A percentile compares a stretch with the other conserved stretches of the same genome.
phyloP scores from a whole-genome alignment of 2,329 filamentous ascomycete genomes.

The Aspergillus felis region DNA sequence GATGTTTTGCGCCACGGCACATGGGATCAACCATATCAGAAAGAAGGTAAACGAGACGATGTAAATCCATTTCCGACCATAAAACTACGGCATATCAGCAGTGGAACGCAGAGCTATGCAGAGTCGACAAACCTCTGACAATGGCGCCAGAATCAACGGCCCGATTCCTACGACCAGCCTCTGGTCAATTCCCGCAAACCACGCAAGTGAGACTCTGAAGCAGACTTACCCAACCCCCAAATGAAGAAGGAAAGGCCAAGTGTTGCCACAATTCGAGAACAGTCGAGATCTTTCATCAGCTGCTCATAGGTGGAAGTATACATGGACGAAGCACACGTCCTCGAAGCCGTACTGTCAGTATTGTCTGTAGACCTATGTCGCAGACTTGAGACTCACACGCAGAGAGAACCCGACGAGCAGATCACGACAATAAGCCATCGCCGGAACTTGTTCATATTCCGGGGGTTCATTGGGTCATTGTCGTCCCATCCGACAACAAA shows the following conservation, averaged over 20 bases:
- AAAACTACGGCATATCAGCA: slow-evolving; percentile 54
- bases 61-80: slow-evolving; percentile 78
- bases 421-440: slow-evolving; percentile 80
- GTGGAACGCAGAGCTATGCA: neutral
- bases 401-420: slow-evolving; percentile 69
- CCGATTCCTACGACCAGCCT: slow-evolving; percentile 46
- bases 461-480: slow-evolving; percentile 68
- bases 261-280: slow-evolving; percentile 68
- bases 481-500: slow-evolving; percentile 76
- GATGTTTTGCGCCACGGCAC: slow-evolving; percentile 77
- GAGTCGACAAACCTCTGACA: slow-evolving; percentile 51
- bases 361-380: neutral
- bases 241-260: slow-evolving; percentile 81
- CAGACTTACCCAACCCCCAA: slow-evolving; percentile 60
- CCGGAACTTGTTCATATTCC: slow-evolving; percentile 59
- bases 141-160: slow-evolving; percentile 59
- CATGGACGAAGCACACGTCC: slow-evolving; percentile 80
- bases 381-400: slow-evolving; percentile 64
- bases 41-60: slow-evolving; percentile 70
- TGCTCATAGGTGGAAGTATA: slow-evolving; percentile 81
- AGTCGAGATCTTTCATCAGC: slow-evolving; percentile 69
- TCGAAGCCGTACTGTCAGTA: slow-evolving; percentile 30
- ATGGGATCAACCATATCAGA: slow-evolving; percentile 75
- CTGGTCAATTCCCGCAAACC: slow-evolving; percentile 8
- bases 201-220: neutral